Conservation (phyloP, 2,329 filamentous ascomycete species). For the Calonectria pauciramosa region DNA sequence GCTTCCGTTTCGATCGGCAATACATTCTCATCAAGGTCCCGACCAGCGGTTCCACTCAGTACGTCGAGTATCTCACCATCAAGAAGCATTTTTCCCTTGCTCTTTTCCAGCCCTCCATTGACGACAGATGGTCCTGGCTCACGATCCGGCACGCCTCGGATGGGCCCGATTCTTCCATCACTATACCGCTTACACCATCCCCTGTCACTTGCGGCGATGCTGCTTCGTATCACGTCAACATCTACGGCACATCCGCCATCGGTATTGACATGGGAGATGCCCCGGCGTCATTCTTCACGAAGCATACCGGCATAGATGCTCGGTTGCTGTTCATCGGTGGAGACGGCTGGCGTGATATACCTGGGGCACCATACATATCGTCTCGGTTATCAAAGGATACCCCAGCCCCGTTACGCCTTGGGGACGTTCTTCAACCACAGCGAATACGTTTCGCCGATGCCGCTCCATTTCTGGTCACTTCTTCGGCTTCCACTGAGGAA, state of each 20-base stretch:
- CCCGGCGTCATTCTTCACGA: background rate
- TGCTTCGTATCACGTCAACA: background rate
- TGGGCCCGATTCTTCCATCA: background rate
- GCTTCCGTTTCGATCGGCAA: background rate
- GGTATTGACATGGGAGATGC: slow-evolving; percentile 1
- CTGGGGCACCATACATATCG: background rate
- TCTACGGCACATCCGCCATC: background rate
- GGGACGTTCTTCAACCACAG: background rate
- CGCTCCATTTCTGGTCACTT: background rate
- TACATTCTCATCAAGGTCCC: background rate
- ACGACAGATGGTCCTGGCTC: background rate
- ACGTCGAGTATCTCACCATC: background rate
- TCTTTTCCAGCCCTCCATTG: background rate
- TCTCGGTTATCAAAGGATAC: background rate
- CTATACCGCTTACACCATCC: background rate
- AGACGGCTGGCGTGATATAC: background rate
- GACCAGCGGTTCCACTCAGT: background rate
- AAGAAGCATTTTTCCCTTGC: background rate
- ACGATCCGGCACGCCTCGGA: background rate
- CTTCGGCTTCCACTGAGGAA: background rate
- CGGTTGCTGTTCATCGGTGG: background rate
- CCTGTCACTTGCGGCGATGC: background rate
- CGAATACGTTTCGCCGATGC: background rate
- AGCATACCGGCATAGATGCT: background rate
- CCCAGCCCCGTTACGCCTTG: background rate